A percentile compares a stretch with the other conserved stretches of the same genome.
phyloP scores from a whole-genome alignment of 768 basidiomycete genomes.

The Hygrocybe punicea region DNA sequence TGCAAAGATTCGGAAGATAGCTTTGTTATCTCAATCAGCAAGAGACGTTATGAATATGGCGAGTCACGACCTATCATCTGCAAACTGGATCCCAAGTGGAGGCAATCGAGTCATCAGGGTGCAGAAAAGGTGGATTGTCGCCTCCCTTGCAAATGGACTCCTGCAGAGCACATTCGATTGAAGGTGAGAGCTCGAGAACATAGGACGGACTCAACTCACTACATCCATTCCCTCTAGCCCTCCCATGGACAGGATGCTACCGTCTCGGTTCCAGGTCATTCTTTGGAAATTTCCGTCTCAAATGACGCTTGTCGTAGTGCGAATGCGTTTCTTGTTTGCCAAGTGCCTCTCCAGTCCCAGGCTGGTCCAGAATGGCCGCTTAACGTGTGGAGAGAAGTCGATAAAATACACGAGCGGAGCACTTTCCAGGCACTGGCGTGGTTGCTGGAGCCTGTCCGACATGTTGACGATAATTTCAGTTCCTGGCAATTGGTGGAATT shows the following conservation, averaged over 20 bases:
- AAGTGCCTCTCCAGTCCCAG: constrained; percentile 64
- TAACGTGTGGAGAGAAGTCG: constrained; percentile 72
- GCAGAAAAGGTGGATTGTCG: constrained; percentile 52
- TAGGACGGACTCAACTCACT: constrained; percentile 2
- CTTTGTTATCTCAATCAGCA: constrained; percentile 82
- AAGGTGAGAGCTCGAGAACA: constrained; percentile 41
- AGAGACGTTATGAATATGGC: constrained; percentile 74
- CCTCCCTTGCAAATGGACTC: constrained; percentile 65
- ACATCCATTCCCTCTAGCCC: constrained; percentile 40
- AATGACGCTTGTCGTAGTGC: constrained; percentile 70
- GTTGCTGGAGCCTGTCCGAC: constrained; percentile 80
- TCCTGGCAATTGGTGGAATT: constrained; percentile 62
- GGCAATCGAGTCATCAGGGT: constrained; percentile 56
- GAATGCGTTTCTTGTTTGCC: constrained; percentile 73
- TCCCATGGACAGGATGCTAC: constrained; percentile 51
- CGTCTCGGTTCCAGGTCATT: constrained; percentile 60
- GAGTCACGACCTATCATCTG: constrained; percentile 76
- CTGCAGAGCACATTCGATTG: constrained; percentile 46
- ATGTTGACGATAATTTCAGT: constrained; percentile 61
- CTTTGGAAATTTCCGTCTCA: constrained; percentile 49
- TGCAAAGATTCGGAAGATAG: constrained; percentile 73
- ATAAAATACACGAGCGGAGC: constrained; percentile 79
- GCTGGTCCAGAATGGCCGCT: constrained; percentile 78
- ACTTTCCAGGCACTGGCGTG: constrained; percentile 82
- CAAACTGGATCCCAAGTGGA: constrained; percentile 72